These are phyloP conservation scores for Dianthus caryophyllus DNA, from an alignment of 148 eudicot species.

Conservation along the genomic window DNA sequence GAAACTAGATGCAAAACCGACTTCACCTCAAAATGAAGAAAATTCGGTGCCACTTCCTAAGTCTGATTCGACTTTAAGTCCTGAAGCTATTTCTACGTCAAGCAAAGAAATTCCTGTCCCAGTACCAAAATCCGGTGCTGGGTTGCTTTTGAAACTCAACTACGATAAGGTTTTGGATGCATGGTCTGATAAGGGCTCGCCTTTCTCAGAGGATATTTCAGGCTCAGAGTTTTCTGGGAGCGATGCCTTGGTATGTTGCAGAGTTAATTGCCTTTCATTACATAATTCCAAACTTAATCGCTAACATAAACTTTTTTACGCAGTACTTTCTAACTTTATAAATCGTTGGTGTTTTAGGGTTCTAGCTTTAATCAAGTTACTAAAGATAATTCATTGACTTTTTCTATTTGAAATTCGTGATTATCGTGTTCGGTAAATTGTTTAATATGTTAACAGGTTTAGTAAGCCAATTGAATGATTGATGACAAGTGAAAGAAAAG, in stretches of 20 bases:
- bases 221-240: slow-evolving; percentile 42
- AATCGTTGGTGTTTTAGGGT: background rate
- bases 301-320: background rate
- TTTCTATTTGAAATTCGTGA: background rate
- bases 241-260: slow-evolving; percentile 55
- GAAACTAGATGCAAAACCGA: slow-evolving; percentile 10
- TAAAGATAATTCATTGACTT: background rate
- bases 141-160: slow-evolving; percentile 55
- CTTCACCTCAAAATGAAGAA: slow-evolving; percentile 24
- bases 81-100: slow-evolving; percentile 19
- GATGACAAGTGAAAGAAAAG: background rate
- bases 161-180: slow-evolving; percentile 56
- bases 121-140: slow-evolving; percentile 28
- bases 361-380: background rate
- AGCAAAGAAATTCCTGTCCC: slow-evolving; percentile 27
- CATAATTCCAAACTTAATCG: background rate
- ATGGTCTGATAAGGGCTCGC: slow-evolving; percentile 75
- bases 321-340: background rate
- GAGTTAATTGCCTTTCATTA: background rate
- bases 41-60: slow-evolving; percentile 21
- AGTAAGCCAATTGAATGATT: no score
- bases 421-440: slow-evolving; percentile 1
- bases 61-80: slow-evolving; percentile 11
- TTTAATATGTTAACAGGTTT: background rate
- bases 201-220: slow-evolving; percentile 56